Base-by-base conservation (phyloP, 805 yeast species). In the Kodamaea leandrae region DNA sequence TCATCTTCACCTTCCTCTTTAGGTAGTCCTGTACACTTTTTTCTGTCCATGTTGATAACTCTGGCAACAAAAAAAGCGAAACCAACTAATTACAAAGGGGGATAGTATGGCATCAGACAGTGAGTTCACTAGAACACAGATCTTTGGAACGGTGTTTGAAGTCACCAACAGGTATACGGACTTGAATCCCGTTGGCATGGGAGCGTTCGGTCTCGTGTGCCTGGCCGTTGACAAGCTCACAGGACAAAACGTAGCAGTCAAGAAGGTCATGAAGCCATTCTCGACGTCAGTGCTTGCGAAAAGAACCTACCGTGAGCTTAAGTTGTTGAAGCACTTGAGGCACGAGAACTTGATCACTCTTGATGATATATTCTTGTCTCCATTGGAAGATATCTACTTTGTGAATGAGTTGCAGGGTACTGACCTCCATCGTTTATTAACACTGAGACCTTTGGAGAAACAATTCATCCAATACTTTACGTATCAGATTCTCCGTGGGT, bases 121-220 rank as follows among this genome's bases (percentile, higher is more conserved):
- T 36, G 74, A 69, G 52, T 69, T 69, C 51, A 72, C 76, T 18
- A 77, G 96, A 67, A 87, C 95, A 6, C 96, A 90, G 62, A 90
- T 90, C 47, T 90, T 90, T 57, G 96, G 96, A 37, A 90, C 98
- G 2, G 91, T 90, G 33, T 90, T 90, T 60, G 97, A 90, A 64
- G 87, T 89, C 49, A 90, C 97, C 30, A 82, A 79, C 55, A 69
- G 96, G 50, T 93, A 93, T 67, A 78, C 86, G 3, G 96, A 91
- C 58, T 74, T 93, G 47, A 91, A 89, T 57, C 99, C 99, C 2
- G 96, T 93, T 37, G 99, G 99, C 0, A 93, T 93, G 99, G 99
- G 99, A 18, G 99, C 99, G 6, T 93, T 93, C 61, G 99, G 99
- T 4, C 75, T 93, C 14, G 99, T 93, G 28, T 93, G 99, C 50